Conservation (phyloP, 352 stramenopile genomes). For the Phytophthora megakarya region DNA sequence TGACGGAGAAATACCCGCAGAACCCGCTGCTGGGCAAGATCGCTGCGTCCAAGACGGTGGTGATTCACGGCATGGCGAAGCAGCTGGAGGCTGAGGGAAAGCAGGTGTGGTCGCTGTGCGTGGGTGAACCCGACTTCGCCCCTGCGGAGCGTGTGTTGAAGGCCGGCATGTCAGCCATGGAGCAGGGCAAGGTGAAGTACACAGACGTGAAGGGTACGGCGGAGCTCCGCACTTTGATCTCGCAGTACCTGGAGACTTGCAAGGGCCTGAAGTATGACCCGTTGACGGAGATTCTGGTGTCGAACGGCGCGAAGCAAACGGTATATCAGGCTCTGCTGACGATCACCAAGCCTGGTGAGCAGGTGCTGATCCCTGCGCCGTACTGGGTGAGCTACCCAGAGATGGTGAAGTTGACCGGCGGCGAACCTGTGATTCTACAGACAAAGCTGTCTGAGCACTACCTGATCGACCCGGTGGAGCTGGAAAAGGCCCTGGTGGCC, state of each 20-base stretch:
- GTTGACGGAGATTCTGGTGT: constrained; percentile 93
- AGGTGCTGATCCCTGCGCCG: constrained; percentile 95
- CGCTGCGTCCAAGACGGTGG: constrained; percentile 88
- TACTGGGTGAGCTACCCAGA: constrained; percentile 98
- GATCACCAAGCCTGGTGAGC: constrained; percentile 87
- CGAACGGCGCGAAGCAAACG: constrained; percentile 96
- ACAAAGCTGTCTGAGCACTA: constrained; percentile 92
- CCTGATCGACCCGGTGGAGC: constrained; percentile 38
- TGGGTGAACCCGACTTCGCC: constrained; percentile 96
- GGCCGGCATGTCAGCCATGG: constrained; percentile 77
- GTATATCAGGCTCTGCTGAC: constrained; percentile 94
- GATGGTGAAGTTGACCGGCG: constrained; percentile 93
- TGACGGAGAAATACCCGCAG: constrained; percentile 65
- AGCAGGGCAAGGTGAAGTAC: constrained; percentile 92
- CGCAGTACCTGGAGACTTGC: constrained; percentile 78
- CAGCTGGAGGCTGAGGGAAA: constrained; percentile 93
- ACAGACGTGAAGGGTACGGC: constrained; percentile 93
- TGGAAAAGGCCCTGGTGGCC: constrained; percentile 76
- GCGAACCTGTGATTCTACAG: constrained; percentile 91
- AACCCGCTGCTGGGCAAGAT: constrained; percentile 87
- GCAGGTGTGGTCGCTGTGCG: constrained; percentile 91
- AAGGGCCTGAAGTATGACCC: constrained; percentile 93
- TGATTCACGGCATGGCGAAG: constrained; percentile 96
- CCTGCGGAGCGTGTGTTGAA: constrained; percentile 90
- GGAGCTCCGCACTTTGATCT: constrained; percentile 89